phyloP scores from a whole-genome alignment of 164 flowering plant species.

The Dillenia suffruticosa region DNA sequence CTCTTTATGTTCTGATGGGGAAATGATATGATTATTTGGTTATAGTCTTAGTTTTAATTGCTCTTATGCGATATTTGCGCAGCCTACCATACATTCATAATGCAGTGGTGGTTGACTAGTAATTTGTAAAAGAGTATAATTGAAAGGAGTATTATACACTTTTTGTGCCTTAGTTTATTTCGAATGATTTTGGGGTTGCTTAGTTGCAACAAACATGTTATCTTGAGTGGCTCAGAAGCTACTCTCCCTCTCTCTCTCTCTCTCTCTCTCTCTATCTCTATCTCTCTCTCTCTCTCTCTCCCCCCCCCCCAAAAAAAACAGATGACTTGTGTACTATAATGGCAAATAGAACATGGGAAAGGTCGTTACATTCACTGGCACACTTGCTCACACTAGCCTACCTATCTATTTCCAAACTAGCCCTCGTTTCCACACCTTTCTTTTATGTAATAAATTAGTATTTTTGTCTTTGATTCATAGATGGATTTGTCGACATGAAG shows the following conservation, averaged over 20 bases:
- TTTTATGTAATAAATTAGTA: not conserved
- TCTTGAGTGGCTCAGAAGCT: slow-evolving; percentile 35
- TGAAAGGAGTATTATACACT: not conserved
- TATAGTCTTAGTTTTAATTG: no score
- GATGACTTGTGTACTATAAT: slow-evolving; percentile 13
- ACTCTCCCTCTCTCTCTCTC: slow-evolving; percentile 13
- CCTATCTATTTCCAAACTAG: slow-evolving; percentile 2
- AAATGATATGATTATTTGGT: no score
- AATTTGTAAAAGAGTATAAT: not conserved
- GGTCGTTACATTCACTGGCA: slow-evolving; percentile 6
- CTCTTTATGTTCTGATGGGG: no score
- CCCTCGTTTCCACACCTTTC: slow-evolving; percentile 1
- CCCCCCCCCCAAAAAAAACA: no score
- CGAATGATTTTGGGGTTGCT: slow-evolving; percentile 7
- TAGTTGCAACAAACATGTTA: slow-evolving; percentile 26
- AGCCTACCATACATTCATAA: no score
- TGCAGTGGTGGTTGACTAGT: not conserved
- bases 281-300: not conserved
- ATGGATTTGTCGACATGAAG: not conserved
- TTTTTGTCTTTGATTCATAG: not conserved
- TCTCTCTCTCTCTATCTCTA: slow-evolving; percentile 5
- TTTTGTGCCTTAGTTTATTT: slow-evolving; percentile 1
- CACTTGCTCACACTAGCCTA: slow-evolving; percentile 5
- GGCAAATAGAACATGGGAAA: not conserved
- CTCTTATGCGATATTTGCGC: no score